These are phyloP conservation scores for Thamnidium elegans DNA, from an alignment of 192 early-diverging fungal genomes.

Conservation along the genomic window DNA sequence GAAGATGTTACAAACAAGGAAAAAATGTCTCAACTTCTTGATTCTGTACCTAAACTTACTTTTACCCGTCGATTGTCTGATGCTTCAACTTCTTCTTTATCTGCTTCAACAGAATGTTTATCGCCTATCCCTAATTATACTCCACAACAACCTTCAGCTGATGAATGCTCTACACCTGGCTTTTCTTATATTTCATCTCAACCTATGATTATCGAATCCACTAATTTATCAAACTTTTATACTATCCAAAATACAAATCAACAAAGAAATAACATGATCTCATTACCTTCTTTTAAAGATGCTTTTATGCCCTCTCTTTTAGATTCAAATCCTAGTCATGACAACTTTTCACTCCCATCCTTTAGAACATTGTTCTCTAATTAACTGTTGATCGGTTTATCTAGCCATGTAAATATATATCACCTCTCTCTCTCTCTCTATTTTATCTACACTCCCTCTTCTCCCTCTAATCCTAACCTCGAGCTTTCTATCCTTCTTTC, in stretches of 20 bases:
- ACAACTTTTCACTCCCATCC: constrained; percentile 2
- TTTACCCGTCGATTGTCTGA: constrained; percentile 8
- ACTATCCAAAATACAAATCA: background rate
- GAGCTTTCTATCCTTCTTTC: background rate
- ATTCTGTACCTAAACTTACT: background rate
- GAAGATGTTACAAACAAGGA: constrained; percentile 12
- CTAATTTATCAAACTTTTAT: background rate
- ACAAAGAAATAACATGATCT: background rate
- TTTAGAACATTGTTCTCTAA: constrained; percentile 8
- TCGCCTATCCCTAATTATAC: no score
- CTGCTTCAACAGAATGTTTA: no score
- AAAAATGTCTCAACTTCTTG: background rate
- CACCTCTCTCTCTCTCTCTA: background rate
- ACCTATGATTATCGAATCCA: background rate
- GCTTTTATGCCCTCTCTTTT: background rate
- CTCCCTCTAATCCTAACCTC: background rate
- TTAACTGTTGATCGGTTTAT: background rate
- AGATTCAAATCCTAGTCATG: background rate
- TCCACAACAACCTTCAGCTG: no score
- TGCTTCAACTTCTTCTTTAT: background rate
- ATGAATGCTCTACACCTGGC: background rate
- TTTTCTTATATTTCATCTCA: background rate
- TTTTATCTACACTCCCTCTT: background rate
- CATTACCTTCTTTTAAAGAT: constrained; percentile 3
- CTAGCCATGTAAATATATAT: background rate